Evolutionary conservation across 768 basidiomycete genomes (phyloP), one percentile per base, ranked within the genome.

Genomic region (Tylopilus sp.): DNA sequence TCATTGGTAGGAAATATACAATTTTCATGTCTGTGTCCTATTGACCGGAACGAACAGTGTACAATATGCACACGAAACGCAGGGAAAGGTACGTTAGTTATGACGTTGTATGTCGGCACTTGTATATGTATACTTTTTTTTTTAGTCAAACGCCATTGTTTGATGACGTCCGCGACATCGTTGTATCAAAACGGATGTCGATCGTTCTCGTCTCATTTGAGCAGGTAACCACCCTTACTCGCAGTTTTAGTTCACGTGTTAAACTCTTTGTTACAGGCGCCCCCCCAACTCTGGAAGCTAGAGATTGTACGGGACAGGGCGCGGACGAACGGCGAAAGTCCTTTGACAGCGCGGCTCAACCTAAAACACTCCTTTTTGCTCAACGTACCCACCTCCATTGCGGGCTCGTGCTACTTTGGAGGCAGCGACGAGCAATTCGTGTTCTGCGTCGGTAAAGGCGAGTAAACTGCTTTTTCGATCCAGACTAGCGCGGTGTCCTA

Each of bases 401-500:
- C 86, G 0, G 90, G 90, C 0, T 81, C 85, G 7, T 87, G 86
- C 55, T 87, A 89, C 65, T 89, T 91, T 55, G 88, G 87, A 23
- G 90, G 89, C 15, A 79, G 74, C 51, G 81, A 86, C 50, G 85
- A 89, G 57, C 86, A 91, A 53, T 71, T 90, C 26, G 82, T 92
- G n/a, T 73, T 90, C 11, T 87, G 88, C 54, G 83, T 86, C 28
- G 83, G 84, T 6, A 90, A 91, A 80, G 79, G 88, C 84, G 48
- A 17, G 69, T 60, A 9, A n/a, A 21, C 12, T 17, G 8, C 11
- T 21, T 20, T 47, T 28, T 30, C 20, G 26, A 10, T 12, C 5
- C 9, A 18, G 20, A 12, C 38, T 3, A 21, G 9, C 18, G 38
- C 15, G 20, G 38, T 39, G 20, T n/a, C 20, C 38, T 39, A 11